These are phyloP conservation scores for Agrocybe chaxingu DNA, from an alignment of 768 basidiomycete genomes.

Conservation along the genomic window DNA sequence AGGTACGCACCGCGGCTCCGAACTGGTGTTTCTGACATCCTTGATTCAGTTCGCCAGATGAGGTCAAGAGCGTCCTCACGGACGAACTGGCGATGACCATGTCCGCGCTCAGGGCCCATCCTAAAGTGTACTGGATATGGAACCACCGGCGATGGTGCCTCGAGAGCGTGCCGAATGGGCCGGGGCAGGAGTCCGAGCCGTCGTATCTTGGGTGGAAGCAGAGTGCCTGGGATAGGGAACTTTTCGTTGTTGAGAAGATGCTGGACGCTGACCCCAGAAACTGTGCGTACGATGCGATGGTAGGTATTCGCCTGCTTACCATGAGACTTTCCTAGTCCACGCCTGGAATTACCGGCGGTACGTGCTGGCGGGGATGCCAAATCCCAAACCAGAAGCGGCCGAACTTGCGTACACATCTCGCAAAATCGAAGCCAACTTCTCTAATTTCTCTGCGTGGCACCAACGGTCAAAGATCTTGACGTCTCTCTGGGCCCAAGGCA, in stretches of 20 bases:
- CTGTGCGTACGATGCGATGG: conserved; percentile 51
- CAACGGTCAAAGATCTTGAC: conserved; percentile 83
- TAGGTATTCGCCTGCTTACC: neutral
- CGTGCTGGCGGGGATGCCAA: conserved; percentile 68
- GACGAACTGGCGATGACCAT: conserved; percentile 82
- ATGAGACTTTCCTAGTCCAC: conserved; percentile 55
- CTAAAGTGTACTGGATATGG: conserved; percentile 99
- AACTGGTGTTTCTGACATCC: conserved; percentile 8
- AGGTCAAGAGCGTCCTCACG: conserved; percentile 60
- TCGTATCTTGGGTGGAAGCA: conserved; percentile 69
- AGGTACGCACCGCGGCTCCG: conserved; percentile 40
- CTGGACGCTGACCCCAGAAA: conserved; percentile 89
- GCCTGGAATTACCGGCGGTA: conserved; percentile 96
- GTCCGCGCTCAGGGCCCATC: conserved; percentile 74
- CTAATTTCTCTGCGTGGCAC: conserved; percentile 99
- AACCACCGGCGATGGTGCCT: conserved; percentile 97
- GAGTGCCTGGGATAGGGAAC: conserved; percentile 79
- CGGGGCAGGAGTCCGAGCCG: conserved; percentile 40
- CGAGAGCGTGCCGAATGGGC: conserved; percentile 77
- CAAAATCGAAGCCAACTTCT: conserved; percentile 93
- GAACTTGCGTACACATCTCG: conserved; percentile 84
- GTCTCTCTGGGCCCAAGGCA: conserved; percentile 60
- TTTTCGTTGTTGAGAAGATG: conserved; percentile 89
- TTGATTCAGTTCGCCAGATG: conserved; percentile 50
- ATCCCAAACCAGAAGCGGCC: conserved; percentile 47